Evolutionary conservation across 257 asterid genomes (phyloP).

Genomic region (Solanum gandarillasii): DNA sequence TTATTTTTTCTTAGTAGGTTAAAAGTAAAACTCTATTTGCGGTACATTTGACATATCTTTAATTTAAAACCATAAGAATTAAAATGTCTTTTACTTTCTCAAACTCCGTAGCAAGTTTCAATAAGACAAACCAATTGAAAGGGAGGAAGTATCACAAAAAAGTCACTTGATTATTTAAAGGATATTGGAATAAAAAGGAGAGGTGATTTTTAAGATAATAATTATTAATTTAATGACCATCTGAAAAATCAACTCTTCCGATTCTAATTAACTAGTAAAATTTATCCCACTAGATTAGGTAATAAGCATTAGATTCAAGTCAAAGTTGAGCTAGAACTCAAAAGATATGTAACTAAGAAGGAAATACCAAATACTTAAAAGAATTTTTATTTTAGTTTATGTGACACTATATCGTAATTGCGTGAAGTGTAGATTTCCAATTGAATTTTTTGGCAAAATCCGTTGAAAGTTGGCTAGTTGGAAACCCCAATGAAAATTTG

Average conservation of each 20-base stretch:
- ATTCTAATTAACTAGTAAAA: background rate
- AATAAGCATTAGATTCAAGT: background rate
- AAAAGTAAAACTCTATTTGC: background rate
- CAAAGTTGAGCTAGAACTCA: background rate
- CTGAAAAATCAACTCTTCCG: background rate
- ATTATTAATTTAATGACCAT: background rate
- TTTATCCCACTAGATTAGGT: background rate
- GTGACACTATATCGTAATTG: background rate
- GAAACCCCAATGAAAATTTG: background rate
- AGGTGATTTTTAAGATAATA: background rate
- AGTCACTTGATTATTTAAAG: background rate
- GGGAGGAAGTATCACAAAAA: background rate
- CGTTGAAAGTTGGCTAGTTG: background rate
- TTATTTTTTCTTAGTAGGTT: background rate
- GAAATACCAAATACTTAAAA: constrained; percentile 2
- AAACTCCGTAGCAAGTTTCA: background rate
- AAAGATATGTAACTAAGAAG: background rate
- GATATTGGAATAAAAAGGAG: background rate
- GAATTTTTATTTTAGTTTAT: background rate
- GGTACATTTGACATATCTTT: background rate
- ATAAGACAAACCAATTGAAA: background rate
- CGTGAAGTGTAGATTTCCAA: background rate
- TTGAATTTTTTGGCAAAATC: background rate
- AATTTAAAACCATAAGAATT: background rate
- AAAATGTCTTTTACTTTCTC: background rate